phyloP scores from a whole-genome alignment of 2,329 filamentous ascomycete genomes.

The Paraconiothyrium sp. region DNA sequence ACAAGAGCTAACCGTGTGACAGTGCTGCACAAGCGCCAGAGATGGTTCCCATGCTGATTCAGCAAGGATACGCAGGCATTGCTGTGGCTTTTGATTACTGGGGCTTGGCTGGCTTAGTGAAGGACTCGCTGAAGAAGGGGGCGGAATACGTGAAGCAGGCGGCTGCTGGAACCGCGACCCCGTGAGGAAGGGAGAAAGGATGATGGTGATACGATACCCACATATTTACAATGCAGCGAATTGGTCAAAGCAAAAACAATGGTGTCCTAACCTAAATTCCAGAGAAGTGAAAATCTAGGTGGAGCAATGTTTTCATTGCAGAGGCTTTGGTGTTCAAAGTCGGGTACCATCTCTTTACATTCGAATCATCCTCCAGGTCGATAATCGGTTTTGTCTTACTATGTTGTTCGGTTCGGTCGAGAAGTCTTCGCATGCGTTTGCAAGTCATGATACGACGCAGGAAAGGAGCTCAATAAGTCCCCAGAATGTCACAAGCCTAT shows the following conservation, averaged over 20 bases:
- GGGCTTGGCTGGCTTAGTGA: constrained; percentile 30
- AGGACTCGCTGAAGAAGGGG: constrained; percentile 26
- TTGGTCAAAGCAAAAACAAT: neutral
- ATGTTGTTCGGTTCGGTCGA: too few relatives aligned
- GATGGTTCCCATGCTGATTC: constrained; percentile 33
- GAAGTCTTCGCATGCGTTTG: too few relatives aligned
- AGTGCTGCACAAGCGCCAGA: constrained; percentile 32
- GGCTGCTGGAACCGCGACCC: constrained; percentile 22
- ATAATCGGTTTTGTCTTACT: too few relatives aligned
- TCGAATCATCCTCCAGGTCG: too few relatives aligned
- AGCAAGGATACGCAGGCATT: constrained; percentile 31
- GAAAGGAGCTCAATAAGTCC: too few relatives aligned
- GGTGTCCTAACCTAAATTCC: too few relatives aligned
- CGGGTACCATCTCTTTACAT: too few relatives aligned
- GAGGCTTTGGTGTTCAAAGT: too few relatives aligned
- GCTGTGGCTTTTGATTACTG: constrained; percentile 39
- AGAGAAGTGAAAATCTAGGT: too few relatives aligned
- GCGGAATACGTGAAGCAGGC: constrained; percentile 30
- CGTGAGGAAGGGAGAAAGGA: neutral
- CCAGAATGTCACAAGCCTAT: neutral
- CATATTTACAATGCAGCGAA: neutral
- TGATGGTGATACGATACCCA: neutral
- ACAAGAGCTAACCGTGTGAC: neutral
- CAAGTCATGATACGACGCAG: too few relatives aligned
- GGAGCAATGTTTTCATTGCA: too few relatives aligned